Evolutionary conservation across 345 rosid genomes (phyloP).

Genomic region (Tarenaya hassleriana): DNA sequence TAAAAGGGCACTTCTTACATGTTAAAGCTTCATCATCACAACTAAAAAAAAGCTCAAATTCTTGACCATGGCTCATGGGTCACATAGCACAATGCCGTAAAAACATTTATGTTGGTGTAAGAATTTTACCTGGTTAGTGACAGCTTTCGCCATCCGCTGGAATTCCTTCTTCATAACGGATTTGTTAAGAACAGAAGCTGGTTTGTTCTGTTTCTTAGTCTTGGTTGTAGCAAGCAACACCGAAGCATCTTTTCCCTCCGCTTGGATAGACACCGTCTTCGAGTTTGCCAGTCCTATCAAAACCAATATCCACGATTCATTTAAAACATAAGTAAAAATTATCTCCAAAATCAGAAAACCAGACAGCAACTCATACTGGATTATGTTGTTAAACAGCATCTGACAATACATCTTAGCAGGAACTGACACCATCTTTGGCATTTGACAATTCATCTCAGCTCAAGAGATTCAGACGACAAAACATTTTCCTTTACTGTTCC

Average conservation of each 20-base stretch:
- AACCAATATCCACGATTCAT: no score
- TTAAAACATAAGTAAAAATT: no score
- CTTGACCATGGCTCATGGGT: not conserved
- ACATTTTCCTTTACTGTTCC: no score
- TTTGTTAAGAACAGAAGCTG: slow-evolving; percentile 43
- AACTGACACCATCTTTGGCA: no score
- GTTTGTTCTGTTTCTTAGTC: slow-evolving; percentile 48
- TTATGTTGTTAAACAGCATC: no score
- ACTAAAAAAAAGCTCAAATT: no score
- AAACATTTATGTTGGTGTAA: no score
- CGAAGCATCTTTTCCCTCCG: slow-evolving; percentile 40
- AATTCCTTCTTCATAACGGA: slow-evolving; percentile 58
- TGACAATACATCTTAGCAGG: no score
- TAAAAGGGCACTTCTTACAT: slow-evolving; percentile 35
- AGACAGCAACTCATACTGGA: no score
- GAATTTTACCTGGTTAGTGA: slow-evolving; percentile 43
- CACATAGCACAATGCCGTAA: not conserved
- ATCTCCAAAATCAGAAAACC: no score
- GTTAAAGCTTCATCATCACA: slow-evolving; percentile 52
- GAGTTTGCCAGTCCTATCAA: slow-evolving; percentile 46
- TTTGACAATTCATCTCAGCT: no score
- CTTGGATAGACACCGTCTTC: slow-evolving; percentile 52
- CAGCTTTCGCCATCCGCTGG: slow-evolving; percentile 54
- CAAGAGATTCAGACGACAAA: no score
- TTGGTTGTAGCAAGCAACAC: slow-evolving; percentile 51